These are phyloP conservation scores for Entomophthora muscae DNA, from an alignment of 371 early-diverging fungal genomes.

Conservation along the genomic window DNA sequence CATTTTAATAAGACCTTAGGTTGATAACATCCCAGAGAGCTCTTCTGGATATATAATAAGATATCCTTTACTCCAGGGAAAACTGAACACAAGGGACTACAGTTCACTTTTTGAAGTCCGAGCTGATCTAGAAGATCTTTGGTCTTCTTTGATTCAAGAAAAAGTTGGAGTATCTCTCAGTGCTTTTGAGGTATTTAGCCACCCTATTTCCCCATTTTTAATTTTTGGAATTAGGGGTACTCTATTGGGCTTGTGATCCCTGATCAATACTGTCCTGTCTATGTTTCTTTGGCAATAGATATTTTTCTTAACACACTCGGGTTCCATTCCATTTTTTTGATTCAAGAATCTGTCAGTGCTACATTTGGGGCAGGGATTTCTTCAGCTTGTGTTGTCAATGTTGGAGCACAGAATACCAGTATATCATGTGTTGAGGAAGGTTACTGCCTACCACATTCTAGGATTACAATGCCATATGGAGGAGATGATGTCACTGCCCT, in stretches of 20 bases:
- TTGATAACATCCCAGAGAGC: constrained; percentile 15
- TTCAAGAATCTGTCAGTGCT: constrained; percentile 53
- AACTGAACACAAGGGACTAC: constrained; percentile 58
- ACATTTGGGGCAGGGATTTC: constrained; percentile 80
- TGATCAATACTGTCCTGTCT: constrained; percentile 40
- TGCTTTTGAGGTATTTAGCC: constrained; percentile 27
- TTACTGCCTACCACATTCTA: constrained; percentile 44
- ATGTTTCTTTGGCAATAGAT: constrained; percentile 38
- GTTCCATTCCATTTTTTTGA: constrained; percentile 38
- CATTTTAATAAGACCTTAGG: neutral
- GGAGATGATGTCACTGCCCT: constrained; percentile 73
- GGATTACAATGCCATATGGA: constrained; percentile 39
- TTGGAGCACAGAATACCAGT: constrained; percentile 76
- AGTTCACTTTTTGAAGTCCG: constrained; percentile 34
- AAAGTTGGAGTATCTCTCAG: constrained; percentile 44
- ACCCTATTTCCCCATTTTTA: no score
- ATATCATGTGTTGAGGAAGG: constrained; percentile 78
- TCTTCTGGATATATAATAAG: constrained; percentile 21
- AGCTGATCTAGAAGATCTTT: constrained; percentile 59
- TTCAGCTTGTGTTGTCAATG: constrained; percentile 71
- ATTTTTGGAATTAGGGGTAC: constrained; percentile 25
- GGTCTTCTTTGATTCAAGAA: constrained; percentile 45
- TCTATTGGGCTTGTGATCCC: constrained; percentile 63
- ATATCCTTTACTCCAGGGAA: constrained; percentile 54
- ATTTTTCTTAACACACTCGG: constrained; percentile 57